Percentiles rank a stretch among this genome's conserved stretches.
Evolutionary conservation across 2,329 filamentous ascomycete genomes (phyloP).

Genomic region (Niveomyces coronatus): DNA sequence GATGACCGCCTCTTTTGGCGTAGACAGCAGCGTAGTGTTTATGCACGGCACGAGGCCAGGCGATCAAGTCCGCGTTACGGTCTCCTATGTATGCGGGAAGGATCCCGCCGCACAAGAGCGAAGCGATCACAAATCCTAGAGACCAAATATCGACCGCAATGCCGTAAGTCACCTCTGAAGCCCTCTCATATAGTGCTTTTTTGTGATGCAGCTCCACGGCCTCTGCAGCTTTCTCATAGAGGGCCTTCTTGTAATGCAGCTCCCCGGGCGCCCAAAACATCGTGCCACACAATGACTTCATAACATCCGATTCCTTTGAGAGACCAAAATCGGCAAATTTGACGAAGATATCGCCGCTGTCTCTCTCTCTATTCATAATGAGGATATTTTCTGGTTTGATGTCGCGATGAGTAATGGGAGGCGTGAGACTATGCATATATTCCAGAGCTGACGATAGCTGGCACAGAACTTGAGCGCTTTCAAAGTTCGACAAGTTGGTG

Average conservation of each 20-base stretch:
- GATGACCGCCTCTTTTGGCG: neutral
- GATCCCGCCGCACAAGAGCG: neutral
- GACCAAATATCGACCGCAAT: neutral
- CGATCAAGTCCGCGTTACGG: too few species aligned
- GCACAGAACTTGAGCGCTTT: neutral
- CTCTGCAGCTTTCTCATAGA: neutral
- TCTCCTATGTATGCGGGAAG: too few species aligned
- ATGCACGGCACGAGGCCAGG: too few species aligned
- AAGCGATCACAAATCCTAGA: neutral
- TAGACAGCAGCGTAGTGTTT: neutral
- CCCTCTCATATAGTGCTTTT: neutral
- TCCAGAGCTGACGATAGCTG: constrained; percentile 1
- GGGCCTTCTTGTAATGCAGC: neutral
- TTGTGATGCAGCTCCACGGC: neutral
- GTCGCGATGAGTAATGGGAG: neutral
- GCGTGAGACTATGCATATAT: neutral
- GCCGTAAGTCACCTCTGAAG: neutral
- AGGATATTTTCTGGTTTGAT: neutral
- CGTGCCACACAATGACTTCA: neutral
- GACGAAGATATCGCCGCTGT: neutral
- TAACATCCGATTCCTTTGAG: neutral
- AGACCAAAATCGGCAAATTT: constrained; percentile 1
- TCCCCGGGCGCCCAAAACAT: neutral
- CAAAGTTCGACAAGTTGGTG: neutral
- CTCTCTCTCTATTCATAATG: neutral